Evolutionary conservation across 495 filamentous ascomycete species (phyloP).

Genomic region (Geoglossum glabrum): DNA sequence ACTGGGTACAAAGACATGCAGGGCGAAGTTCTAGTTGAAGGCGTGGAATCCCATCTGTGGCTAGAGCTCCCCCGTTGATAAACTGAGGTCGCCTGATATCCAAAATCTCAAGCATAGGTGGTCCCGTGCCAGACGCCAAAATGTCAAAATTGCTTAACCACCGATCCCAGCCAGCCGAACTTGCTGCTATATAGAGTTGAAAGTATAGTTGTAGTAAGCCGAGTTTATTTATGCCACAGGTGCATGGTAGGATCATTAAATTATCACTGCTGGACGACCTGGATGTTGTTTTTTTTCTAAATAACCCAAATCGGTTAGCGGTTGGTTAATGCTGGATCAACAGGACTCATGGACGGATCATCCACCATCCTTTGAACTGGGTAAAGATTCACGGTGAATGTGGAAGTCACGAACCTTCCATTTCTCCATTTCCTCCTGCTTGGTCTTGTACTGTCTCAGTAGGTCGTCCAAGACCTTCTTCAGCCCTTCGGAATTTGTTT

Average conservation of each 20-base stretch:
- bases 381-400: background rate
- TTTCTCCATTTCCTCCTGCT: constrained; percentile 87
- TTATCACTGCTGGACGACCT: constrained; percentile 65
- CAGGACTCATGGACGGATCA: background rate
- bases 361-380: background rate
- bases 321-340: background rate
- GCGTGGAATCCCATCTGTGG: background rate
- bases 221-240: background rate
- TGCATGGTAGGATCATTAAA: background rate
- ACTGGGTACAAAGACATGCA: background rate
- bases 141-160: background rate
- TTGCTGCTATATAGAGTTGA: background rate
- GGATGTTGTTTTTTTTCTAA: constrained; percentile 97
- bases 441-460: constrained; percentile 88
- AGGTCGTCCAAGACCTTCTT: constrained; percentile 92
- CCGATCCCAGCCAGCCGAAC: background rate
- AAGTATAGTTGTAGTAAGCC: background rate
- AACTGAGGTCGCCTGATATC: background rate
- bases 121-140: background rate
- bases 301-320: background rate
- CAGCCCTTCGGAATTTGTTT: constrained; percentile 87
- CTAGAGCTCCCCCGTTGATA: background rate
- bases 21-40: background rate
- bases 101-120: background rate
- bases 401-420: constrained; percentile 61